Evolutionary conservation across 495 filamentous ascomycete species (phyloP).

Genomic region (Neurospora discreta): DNA sequence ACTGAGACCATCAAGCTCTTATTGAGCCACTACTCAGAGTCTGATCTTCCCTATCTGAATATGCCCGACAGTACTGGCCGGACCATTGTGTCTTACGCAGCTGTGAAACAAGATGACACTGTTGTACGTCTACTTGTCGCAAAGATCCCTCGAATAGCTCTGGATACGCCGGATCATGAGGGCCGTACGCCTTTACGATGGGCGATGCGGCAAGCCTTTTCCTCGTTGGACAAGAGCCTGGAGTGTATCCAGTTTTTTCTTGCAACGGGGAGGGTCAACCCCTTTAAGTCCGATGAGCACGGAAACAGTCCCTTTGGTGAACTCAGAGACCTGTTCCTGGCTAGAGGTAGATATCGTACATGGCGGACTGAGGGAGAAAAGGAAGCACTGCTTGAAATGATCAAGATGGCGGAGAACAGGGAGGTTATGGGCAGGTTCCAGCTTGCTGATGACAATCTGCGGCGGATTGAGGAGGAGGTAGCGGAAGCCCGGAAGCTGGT

Average conservation of each 20-base stretch:
- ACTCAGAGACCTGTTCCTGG: too few relatives aligned
- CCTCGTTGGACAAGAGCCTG: fast-evolving
- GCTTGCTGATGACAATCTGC: neutral
- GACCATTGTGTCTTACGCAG: neutral
- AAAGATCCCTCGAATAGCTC: neutral
- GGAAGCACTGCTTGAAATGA: neutral
- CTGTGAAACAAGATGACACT: fast-evolving
- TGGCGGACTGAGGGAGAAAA: too few relatives aligned
- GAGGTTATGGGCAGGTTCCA: neutral
- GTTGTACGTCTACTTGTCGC: neutral
- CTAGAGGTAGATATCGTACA: too few relatives aligned
- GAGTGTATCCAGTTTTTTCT: neutral
- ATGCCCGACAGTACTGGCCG: neutral
- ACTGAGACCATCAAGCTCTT: neutral
- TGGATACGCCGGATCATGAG: neutral
- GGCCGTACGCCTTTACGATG: neutral
- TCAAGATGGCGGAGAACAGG: neutral
- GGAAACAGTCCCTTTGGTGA: neutral
- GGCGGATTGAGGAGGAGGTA: neutral
- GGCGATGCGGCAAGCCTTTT: too few relatives aligned
- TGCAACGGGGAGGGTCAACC: neutral
- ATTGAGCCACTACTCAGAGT: neutral
- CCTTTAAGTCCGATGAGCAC: neutral
- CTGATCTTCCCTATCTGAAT: neutral
- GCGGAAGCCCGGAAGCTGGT: neutral